phyloP scores from a whole-genome alignment of 2,329 filamentous ascomycete genomes.

The Massarina eburnea region DNA sequence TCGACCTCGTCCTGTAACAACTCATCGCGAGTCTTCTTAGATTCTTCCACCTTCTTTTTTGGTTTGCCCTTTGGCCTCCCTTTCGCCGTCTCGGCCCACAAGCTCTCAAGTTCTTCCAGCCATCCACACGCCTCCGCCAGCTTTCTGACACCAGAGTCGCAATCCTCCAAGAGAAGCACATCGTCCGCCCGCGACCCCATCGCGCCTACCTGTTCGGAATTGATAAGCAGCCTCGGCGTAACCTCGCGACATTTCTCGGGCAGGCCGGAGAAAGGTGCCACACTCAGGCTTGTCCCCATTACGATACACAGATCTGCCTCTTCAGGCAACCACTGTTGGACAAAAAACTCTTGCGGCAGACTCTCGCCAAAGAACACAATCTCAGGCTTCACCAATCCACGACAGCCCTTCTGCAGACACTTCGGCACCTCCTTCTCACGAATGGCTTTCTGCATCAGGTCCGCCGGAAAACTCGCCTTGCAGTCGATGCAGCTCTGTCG shows the following conservation, averaged over 20 bases:
- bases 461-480: slow-evolving; percentile 68
- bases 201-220: slow-evolving; percentile 78
- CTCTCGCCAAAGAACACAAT: slow-evolving; percentile 92
- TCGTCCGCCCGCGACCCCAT: slow-evolving; percentile 80
- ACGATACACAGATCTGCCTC: slow-evolving; percentile 78
- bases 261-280: slow-evolving; percentile 85
- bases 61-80: slow-evolving; percentile 53
- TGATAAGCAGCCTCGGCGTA: slow-evolving; percentile 81
- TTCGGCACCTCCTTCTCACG: slow-evolving; percentile 67
- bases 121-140: slow-evolving; percentile 82
- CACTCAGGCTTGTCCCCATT: slow-evolving; percentile 83
- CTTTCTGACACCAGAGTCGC: slow-evolving; percentile 76
- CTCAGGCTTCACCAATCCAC: slow-evolving; percentile 85
- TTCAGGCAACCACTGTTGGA: slow-evolving; percentile 56
- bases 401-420: slow-evolving; percentile 65
- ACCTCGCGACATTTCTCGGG: slow-evolving; percentile 64
- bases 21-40: slow-evolving; percentile 56
- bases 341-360: slow-evolving; percentile 67
- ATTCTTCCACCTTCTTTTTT: slow-evolving; percentile 24
- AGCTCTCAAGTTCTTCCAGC: slow-evolving; percentile 74
- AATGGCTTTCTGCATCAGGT: slow-evolving; percentile 72
- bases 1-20: slow-evolving; percentile 59
- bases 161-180: slow-evolving; percentile 79
- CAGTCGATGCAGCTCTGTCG: slow-evolving; percentile 89
- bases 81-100: slow-evolving; percentile 68